Base-by-base conservation (phyloP, 129 eudicot genomes). In the Escallonia herrerae region DNA sequence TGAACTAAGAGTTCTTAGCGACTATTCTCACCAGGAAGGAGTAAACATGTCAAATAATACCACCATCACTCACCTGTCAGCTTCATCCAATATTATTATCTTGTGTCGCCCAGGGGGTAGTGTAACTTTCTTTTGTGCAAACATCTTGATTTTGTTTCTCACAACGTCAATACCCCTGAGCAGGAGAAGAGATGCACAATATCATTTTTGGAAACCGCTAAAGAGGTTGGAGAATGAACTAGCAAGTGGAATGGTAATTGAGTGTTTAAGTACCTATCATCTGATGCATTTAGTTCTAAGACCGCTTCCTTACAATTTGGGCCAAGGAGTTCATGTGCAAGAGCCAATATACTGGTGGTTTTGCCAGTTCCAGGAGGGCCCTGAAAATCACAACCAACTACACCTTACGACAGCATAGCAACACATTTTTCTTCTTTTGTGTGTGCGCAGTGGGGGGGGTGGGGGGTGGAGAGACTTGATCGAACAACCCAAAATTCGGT, bases 281-380 rank as follows among this genome's bases (percentile, higher is more conserved):
- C 97, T 50, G 97, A 94, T 48, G 99, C 99, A 86, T 94, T 89
- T 42, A 94, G 89, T 91, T 94, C 99, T 56, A 94, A 72, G 60
- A 94, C 99, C 12, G 80, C 99, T 82, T 94, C 99, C 77, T 83
- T 89, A 74, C 77, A 94, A 60, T 82, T 94, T 58, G 93, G 82
- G 67, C 99, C 99, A 15, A 94, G 71, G 55, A 94, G 87, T 59
- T 89, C 95, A 71, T 93, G 99, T 40, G 97, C 95, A 54, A 94
- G 99, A 73, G 99, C 99, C 65, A 94, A 67, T 75, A 89, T 94
- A 71, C 99, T 86, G 50, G 99, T 94, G 40, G 99, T 94, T 70
- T 89, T 94, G 46, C 97, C 97, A 10, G 99, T 89, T 73, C 99
- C 99, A 70, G 99, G 99, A 69, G 99, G 99, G 58, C 99, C 96